Evolutionary conservation across 2,329 filamentous ascomycete species (phyloP).

Genomic region (Rutstroemia sp.): DNA sequence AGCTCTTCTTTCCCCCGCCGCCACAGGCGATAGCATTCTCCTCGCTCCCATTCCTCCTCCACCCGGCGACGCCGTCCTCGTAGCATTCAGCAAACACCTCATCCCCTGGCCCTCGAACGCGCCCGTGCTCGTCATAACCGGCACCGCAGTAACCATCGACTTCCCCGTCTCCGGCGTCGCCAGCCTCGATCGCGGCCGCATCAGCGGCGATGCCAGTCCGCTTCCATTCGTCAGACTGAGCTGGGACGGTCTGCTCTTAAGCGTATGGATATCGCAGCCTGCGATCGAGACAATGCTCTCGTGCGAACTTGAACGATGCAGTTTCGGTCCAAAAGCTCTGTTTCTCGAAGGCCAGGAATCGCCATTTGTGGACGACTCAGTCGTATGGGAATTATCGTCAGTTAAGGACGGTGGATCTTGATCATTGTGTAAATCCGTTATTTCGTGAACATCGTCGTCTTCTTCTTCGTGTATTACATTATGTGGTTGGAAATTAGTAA

Average conservation of each 20-base stretch:
- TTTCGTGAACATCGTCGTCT: constrained; percentile 26
- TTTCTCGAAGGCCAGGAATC: constrained; percentile 17
- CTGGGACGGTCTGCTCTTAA: constrained; percentile 69
- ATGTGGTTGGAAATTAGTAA: constrained; percentile 30
- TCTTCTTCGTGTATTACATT: constrained; percentile 31
- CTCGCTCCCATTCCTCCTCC: constrained; percentile 25
- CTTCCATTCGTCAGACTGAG: constrained; percentile 46
- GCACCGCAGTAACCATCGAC: constrained; percentile 48
- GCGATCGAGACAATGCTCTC: constrained; percentile 84
- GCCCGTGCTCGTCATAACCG: constrained; percentile 19
- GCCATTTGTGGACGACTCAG: constrained; percentile 17
- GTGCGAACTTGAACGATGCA: constrained; percentile 68
- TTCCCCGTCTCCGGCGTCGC: constrained; percentile 39
- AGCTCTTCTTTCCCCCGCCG: constrained; percentile 13
- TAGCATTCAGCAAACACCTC: too few species aligned
- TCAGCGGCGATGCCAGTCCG: constrained; percentile 33
- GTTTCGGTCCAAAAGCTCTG: constrained; percentile 34
- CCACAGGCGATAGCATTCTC: constrained; percentile 17
- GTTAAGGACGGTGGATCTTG: constrained; percentile 16
- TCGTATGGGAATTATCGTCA: constrained; percentile 20
- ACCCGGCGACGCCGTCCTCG: constrained; percentile 1
- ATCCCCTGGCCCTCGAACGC: too few species aligned
- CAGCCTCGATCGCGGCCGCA: constrained; percentile 39
- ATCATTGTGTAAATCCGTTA: constrained; percentile 20
- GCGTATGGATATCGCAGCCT: constrained; percentile 82